A percentile compares a stretch with the other conserved stretches of the same genome.
Evolutionary conservation across 768 basidiomycete genomes (phyloP).

Genomic region (Xerocomellus dryophilus): DNA sequence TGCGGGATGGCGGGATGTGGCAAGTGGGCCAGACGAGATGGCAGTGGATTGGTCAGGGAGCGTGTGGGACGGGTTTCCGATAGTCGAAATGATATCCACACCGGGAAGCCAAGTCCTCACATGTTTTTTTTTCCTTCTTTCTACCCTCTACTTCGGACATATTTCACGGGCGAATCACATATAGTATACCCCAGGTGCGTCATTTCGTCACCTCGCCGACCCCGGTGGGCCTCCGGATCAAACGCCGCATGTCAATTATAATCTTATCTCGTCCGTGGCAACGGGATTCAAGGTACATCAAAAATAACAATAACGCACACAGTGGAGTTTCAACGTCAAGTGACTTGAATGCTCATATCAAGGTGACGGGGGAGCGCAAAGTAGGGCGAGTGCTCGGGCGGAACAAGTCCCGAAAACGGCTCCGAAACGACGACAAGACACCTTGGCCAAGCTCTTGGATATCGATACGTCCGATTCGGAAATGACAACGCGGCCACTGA

Average conservation of each 20-base stretch:
- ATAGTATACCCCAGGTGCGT: conserved; percentile 33
- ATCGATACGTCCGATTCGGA: background rate
- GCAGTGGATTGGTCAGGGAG: conserved; percentile 1
- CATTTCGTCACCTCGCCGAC: conserved; percentile 16
- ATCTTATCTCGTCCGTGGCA: conserved; percentile 27
- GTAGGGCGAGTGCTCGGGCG: background rate
- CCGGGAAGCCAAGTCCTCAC: background rate
- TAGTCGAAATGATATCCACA: background rate
- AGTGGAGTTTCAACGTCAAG: background rate
- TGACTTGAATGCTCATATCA: background rate
- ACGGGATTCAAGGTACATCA: background rate
- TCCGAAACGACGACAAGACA: background rate
- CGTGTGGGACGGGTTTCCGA: background rate
- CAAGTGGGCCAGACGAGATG: conserved; percentile 1
- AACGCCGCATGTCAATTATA: conserved; percentile 1
- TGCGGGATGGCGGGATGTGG: conserved; percentile 13
- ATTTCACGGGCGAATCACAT: conserved; percentile 2
- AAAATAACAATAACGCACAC: background rate
- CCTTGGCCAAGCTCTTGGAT: background rate
- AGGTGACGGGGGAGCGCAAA: background rate
- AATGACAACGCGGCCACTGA: background rate
- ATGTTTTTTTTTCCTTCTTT: background rate
- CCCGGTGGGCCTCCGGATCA: conserved; percentile 27
- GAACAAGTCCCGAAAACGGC: background rate
- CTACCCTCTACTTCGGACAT: background rate